These are phyloP conservation scores for Annona squamosa DNA, from an alignment of 164 flowering plant genomes.

Conservation along the genomic window DNA sequence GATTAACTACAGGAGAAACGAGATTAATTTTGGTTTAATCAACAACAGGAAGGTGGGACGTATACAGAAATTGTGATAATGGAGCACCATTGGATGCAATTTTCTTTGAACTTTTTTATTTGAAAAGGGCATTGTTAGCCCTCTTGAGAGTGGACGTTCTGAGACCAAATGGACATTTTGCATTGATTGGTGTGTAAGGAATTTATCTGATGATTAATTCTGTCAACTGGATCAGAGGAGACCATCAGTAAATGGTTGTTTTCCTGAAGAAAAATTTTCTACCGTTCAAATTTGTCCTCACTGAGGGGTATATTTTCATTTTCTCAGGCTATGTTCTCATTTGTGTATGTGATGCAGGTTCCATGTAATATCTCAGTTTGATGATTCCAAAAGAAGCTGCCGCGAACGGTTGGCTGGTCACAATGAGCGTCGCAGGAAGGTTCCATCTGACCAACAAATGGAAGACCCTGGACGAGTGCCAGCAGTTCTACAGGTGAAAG, in stretches of 20 bases:
- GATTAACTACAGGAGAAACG: no score
- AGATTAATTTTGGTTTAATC: no score
- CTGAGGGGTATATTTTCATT: background rate
- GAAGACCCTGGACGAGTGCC: slow-evolving; percentile 5
- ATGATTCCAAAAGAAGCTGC: slow-evolving; percentile 71
- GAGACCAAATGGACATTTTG: background rate
- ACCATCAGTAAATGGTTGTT: background rate
- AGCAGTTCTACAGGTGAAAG: slow-evolving; percentile 7
- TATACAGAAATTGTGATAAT: no score
- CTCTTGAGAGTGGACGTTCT: background rate
- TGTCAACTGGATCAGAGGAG: background rate
- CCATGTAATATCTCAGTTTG: slow-evolving; percentile 63
- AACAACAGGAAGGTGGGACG: no score
- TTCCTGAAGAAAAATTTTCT: no score
- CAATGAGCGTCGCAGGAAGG: slow-evolving; percentile 67
- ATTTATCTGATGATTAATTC: background rate
- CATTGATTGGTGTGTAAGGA: background rate
- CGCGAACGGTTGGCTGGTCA: slow-evolving; percentile 67
- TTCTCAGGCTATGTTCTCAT: background rate
- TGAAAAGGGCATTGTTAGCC: background rate
- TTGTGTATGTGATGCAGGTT: slow-evolving; percentile 34
- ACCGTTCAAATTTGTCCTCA: background rate
- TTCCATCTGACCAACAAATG: slow-evolving; percentile 7
- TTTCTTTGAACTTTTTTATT: no score
- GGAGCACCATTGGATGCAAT: no score